Conservation (phyloP, 1,284 basidiomycete genomes). For the Cutaneotrichosporon dermatis region DNA sequence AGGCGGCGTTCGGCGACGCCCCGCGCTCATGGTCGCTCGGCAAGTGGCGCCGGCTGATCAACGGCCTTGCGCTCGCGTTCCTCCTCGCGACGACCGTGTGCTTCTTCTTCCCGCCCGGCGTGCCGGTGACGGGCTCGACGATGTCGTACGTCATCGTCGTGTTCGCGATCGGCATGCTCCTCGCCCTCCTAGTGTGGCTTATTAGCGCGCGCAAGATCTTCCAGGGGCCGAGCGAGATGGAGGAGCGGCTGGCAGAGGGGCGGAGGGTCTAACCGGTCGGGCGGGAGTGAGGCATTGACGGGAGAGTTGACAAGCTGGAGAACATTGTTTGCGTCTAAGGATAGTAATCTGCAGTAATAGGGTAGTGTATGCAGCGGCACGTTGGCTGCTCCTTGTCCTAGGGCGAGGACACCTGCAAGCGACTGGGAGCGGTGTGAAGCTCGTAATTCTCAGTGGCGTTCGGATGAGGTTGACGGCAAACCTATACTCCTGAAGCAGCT, state of each 20-base stretch:
- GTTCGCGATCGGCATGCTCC: slow-evolving; percentile 34
- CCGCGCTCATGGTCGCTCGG: slow-evolving; percentile 41
- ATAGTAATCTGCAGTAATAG: too few relatives aligned
- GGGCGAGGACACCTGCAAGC: too few relatives aligned
- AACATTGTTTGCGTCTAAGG: too few relatives aligned
- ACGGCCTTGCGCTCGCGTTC: slow-evolving; percentile 48
- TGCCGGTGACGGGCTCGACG: slow-evolving; percentile 44
- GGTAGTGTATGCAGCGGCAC: too few relatives aligned
- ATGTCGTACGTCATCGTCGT: slow-evolving; percentile 52
- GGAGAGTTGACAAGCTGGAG: too few relatives aligned
- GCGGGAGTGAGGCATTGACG: too few relatives aligned
- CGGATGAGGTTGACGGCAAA: too few relatives aligned
- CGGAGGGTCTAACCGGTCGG: neutral
- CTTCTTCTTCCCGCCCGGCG: slow-evolving; percentile 53
- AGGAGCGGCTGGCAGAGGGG: slow-evolving; percentile 7
- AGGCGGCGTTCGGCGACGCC: slow-evolving; percentile 39
- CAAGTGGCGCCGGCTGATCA: slow-evolving; percentile 35
- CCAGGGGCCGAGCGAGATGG: slow-evolving; percentile 47
- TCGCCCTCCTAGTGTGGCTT: slow-evolving; percentile 44
- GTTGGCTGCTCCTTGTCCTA: too few relatives aligned
- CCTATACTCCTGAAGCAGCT: too few relatives aligned
- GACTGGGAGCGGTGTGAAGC: too few relatives aligned
- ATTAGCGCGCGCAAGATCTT: slow-evolving; percentile 45
- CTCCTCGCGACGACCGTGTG: slow-evolving; percentile 50
- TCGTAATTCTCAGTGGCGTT: too few relatives aligned